Base-by-base conservation (phyloP, 169 alveolate genomes). In the Eimeria praecox region DNA sequence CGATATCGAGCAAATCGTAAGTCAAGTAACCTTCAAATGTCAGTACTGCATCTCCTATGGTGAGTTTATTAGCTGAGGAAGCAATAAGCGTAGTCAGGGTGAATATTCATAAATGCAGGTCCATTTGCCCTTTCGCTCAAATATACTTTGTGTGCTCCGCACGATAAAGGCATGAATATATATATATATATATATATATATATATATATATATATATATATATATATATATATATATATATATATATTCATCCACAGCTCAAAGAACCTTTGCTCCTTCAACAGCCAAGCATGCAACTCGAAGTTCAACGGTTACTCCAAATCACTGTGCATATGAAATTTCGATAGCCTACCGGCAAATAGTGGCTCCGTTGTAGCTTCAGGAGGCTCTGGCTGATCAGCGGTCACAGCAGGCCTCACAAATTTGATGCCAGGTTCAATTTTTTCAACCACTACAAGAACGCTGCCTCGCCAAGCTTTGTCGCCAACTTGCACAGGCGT, bases 281-380 rank as follows among this genome's bases (percentile, higher is more conserved):
- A 3, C 35, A 12, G n/a, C 49, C 30, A 30, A 46, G 3, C 49
- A 35, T 35, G 18, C 49, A 69, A 62, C 35, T 22, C 3, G 33
- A 18, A 64, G 30, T 2, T n/a, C 3, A n/a, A 64, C 24, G 0
- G 18, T 35, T 69, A 30, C 49, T 3, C 49, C 49, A 9, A 35
- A 46, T n/a, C 44, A 24, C 20, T 42, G 44, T 40, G 46, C 5
- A n/a, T 14, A 78, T 10, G 33, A 46, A 4, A 3, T 30, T 38
- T 54, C 16, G 64, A 30, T 62, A 10, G 38, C 93, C 40, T 62
- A 87, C 93, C 64, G 38, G 78, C 40, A 71, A 87, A 87, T 22
- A 87, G 64, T 35, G 78, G 59, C 38, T 87, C 93, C 22, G 93
- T 87, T 49, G 80, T 87, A 10, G 93, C 93, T 62, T 56, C 82